phyloP scores from a whole-genome alignment of 495 filamentous ascomycete genomes.

The Podospora pseudopauciseta region DNA sequence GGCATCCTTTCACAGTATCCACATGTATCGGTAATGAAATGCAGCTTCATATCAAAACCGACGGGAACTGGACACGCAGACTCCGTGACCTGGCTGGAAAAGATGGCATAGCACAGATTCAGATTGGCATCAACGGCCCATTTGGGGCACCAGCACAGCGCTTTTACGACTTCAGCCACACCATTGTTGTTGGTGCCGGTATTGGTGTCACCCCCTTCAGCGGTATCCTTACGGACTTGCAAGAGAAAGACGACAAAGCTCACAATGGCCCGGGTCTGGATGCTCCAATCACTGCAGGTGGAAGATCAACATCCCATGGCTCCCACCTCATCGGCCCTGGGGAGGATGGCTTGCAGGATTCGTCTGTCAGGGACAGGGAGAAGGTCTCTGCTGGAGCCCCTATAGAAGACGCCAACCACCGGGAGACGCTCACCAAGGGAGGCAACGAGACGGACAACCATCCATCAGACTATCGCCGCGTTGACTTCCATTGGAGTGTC shows the following conservation, averaged over 20 bases:
- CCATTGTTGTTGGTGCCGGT: conserved; percentile 36
- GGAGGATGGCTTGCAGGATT: neutral
- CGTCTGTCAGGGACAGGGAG: neutral
- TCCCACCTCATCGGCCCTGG: neutral
- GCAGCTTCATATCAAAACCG: conserved; percentile 42
- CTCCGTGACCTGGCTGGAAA: conserved; percentile 41
- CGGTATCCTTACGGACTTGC: conserved; percentile 37
- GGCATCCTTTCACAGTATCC: conserved; percentile 33
- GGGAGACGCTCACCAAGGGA: neutral
- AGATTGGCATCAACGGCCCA: conserved; percentile 34
- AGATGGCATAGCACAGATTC: conserved; percentile 40
- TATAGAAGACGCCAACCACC: neutral
- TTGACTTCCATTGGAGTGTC: conserved; percentile 46
- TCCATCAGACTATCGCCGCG: conserved; percentile 26
- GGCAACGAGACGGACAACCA: neutral
- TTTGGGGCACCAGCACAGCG: conserved; percentile 31
- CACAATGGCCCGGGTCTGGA: neutral
- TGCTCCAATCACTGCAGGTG: neutral
- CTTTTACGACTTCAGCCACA: conserved; percentile 39
- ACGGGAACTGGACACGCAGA: conserved; percentile 40
- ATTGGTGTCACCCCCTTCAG: conserved; percentile 42
- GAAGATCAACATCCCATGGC: neutral
- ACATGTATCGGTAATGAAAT: conserved; percentile 36
- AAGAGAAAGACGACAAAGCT: conserved; percentile 24
- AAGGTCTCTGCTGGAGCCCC: neutral